Base-by-base conservation (phyloP, 768 basidiomycete genomes). In the Mycena epipterygia region DNA sequence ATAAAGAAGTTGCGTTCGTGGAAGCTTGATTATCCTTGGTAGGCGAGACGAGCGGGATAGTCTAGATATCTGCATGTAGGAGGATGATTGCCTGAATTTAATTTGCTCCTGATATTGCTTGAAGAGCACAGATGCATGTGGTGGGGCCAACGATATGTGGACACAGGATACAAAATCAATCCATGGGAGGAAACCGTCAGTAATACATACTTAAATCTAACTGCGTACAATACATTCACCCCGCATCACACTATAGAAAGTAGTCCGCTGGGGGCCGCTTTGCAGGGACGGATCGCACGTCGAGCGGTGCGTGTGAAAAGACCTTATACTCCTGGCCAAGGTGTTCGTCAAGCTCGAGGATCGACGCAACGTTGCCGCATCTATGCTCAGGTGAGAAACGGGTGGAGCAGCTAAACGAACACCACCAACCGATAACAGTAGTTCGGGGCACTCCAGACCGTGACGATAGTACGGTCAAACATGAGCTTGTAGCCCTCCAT, bases 341-440 rank as follows among this genome's bases (percentile, higher is more conserved):
- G 75, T 96, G 88, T 75, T 98, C 98, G 80, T 99, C 96, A 59
- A 99, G 86, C 79, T 97, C 93, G 21, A 99, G 86, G 75, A 99
- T 96, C 32, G 95, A 96, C 35, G 97, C 96, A 27, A 97, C 94
- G 79, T 98, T 98, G 21, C 97, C 97, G 79, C 97, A 98, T 72
- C n/a, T n/a, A n/a, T n/a, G n/a, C n/a, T n/a, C n/a, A n/a, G n/a
- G n/a, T n/a, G n/a, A n/a, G n/a, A n/a, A n/a, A n/a, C n/a, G n/a
- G n/a, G n/a, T n/a, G n/a, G n/a, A n/a, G n/a, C n/a, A n/a, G n/a
- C n/a, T n/a, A n/a, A n/a, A n/a, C n/a, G n/a, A n/a, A n/a, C n/a
- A n/a, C n/a, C n/a, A n/a, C n/a, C n/a, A n/a, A n/a, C n/a, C 97
- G 87, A 82, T 98, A 98, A 81, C 97, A 98, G 79, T 99, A 99